phyloP scores from a whole-genome alignment of 495 filamentous ascomycete genomes.

The Aspergillus avenaceus region DNA sequence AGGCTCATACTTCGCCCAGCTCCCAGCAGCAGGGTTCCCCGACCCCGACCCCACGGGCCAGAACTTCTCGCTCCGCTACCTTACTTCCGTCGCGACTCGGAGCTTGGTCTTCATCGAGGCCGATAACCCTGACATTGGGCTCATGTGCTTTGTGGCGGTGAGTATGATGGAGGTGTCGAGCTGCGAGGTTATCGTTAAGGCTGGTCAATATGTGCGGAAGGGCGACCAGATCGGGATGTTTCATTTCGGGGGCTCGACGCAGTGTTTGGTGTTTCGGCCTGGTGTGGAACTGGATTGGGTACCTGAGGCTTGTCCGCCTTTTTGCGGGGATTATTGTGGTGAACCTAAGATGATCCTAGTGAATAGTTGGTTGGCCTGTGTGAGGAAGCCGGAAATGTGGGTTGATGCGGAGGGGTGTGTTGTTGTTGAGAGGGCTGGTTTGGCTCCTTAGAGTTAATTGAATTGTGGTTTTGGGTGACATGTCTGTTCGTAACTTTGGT shows the following conservation, averaged over 20 bases:
- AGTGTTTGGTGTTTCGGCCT: background rate
- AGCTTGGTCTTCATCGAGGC: conserved; percentile 61
- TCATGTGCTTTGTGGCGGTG: conserved; percentile 55
- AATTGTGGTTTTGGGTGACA: too few relatives aligned
- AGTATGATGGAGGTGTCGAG: conserved; percentile 64
- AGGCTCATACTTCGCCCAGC: conserved; percentile 61
- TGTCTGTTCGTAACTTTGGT: too few relatives aligned
- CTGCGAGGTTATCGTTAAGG: conserved; percentile 50
- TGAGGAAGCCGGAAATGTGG: too few relatives aligned
- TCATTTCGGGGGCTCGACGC: conserved; percentile 37
- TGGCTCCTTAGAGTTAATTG: too few relatives aligned
- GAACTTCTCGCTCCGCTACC: conserved; percentile 49
- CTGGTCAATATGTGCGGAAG: conserved; percentile 55
- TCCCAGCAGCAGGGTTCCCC: conserved; percentile 22
- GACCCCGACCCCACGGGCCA: conserved; percentile 1
- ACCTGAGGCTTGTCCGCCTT: too few relatives aligned
- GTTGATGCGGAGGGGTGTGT: too few relatives aligned
- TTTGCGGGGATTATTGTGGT: too few relatives aligned
- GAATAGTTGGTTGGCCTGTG: too few relatives aligned
- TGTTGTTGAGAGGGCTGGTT: too few relatives aligned
- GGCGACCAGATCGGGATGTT: conserved; percentile 63
- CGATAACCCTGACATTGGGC: conserved; percentile 47
- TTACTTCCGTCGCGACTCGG: conserved; percentile 48
- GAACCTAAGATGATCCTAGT: too few relatives aligned
- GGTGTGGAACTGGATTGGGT: too few relatives aligned